phyloP scores from a whole-genome alignment of 1,284 basidiomycete species.

The Ceratobasidium sp. region DNA sequence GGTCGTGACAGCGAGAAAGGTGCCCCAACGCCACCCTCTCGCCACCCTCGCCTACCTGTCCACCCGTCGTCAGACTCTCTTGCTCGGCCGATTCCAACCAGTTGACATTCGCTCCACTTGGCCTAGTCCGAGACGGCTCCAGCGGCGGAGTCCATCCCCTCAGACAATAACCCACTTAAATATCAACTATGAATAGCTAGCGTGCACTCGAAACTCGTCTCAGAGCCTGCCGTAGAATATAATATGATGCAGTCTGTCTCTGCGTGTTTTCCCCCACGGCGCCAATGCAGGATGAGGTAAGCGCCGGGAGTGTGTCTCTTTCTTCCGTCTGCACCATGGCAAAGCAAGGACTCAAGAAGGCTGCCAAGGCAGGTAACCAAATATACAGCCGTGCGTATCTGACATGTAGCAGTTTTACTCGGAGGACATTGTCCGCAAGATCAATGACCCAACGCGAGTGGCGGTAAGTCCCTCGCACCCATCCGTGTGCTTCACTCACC shows the following conservation, averaged over 20 bases:
- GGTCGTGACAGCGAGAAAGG: background rate
- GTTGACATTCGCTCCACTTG: background rate
- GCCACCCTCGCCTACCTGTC: background rate
- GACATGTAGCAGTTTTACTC: constrained; percentile 66
- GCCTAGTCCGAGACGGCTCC: background rate
- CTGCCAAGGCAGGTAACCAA: constrained; percentile 8
- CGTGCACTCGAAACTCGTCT: background rate
- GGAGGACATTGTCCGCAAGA: constrained; percentile 71
- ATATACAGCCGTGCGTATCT: background rate
- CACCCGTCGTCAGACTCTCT: background rate
- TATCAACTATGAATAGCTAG: background rate
- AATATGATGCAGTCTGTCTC: no score
- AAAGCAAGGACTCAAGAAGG: constrained; percentile 7
- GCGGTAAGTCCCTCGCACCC: constrained; percentile 38
- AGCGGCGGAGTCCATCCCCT: background rate
- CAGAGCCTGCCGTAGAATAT: no score
- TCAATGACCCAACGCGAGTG: constrained; percentile 49
- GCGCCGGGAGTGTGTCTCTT: background rate
- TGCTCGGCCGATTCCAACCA: background rate
- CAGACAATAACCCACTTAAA: background rate
- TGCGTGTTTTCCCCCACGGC: background rate
- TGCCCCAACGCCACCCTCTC: background rate
- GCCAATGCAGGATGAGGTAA: background rate
- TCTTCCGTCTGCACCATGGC: constrained; percentile 6
- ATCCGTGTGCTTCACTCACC: constrained; percentile 42